These are phyloP conservation scores for Alternaria gansuensis DNA, from an alignment of 2,329 filamentous ascomycete genomes.

Conservation along the genomic window DNA sequence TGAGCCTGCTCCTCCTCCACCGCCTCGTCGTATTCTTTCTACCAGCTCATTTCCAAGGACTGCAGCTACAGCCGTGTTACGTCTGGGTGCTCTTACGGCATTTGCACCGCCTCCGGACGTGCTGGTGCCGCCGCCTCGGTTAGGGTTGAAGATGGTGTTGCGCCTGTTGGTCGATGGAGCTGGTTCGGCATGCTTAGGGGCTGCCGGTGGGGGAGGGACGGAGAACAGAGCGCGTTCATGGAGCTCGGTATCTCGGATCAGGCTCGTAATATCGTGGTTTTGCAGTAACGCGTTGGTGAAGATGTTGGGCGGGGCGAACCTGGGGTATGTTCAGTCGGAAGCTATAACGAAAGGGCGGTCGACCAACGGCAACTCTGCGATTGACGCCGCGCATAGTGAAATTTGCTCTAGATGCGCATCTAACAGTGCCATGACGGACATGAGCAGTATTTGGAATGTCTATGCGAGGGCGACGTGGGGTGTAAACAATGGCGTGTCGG, in stretches of 20 bases:
- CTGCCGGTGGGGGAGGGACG: constrained; percentile 73
- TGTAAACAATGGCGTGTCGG: constrained; percentile 28
- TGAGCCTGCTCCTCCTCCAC: constrained; percentile 62
- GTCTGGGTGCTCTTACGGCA: constrained; percentile 65
- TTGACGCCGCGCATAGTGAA: constrained; percentile 59
- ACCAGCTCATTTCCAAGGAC: constrained; percentile 89
- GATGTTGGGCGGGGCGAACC: constrained; percentile 89
- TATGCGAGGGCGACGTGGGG: constrained; percentile 21
- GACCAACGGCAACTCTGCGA: constrained; percentile 58
- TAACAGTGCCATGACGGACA: constrained; percentile 54
- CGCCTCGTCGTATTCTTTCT: constrained; percentile 73
- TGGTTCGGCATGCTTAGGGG: constrained; percentile 58
- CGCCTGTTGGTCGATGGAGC: constrained; percentile 55
- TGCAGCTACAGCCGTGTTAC: constrained; percentile 86
- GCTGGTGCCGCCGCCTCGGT: constrained; percentile 38
- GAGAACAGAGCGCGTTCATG: constrained; percentile 97
- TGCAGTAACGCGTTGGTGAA: constrained; percentile 94
- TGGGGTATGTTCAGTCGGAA: constrained; percentile 52
- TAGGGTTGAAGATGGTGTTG: constrained; percentile 60
- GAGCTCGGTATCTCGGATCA: constrained; percentile 93
- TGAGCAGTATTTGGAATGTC: neutral
- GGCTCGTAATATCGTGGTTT: constrained; percentile 87
- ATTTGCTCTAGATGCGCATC: constrained; percentile 62
- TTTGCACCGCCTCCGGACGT: constrained; percentile 52
- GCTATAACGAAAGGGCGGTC: neutral